Evolutionary conservation across 2,329 filamentous ascomycete species (phyloP), one percentile per base, ranked within the genome.

Genomic region (Polytolypa hystricis): DNA sequence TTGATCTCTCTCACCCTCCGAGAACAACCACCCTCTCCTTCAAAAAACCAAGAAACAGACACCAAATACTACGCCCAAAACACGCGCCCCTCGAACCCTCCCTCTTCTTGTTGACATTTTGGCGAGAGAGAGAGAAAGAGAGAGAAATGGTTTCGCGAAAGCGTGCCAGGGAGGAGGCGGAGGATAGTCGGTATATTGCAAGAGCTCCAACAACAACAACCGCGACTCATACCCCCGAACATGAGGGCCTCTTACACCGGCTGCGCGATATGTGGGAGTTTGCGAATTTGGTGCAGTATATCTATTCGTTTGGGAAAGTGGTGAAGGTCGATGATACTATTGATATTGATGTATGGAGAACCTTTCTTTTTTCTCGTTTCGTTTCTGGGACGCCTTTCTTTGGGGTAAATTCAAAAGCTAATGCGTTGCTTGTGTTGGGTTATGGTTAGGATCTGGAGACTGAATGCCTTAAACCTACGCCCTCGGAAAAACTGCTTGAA

Each of bases 201-300:
- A 14, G 9, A 27, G 33, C 26, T 8, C 16, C 17, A 17, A 60
- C 62, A 42, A 61, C 57, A 43, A 38, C 45, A 16, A 36, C 45
- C 14, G 51, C 58, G 18, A 17, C 11, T 16, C 57, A 58, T 38
- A 55, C 58, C 39, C 56, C 43, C n/a, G 30, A 50, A 50, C 60
- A 63, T 41, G 48, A 54, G 38, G 57, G 55, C 20, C 49, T 77
- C 37, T 67, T 93, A 18, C 65, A 76, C 40, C 77, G 71, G 46
- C 73, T 96, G 47, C 77, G 89, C 44, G 91, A 84, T 56, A 86
- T 84, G 71, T 96, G 89, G 87, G 83, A 95, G 60, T 95, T 96
- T 61, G 84, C 89, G 42, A 89, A 86, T 53, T 66, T 96, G 5
- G 86, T 81, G 64, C 89, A 98, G 62, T 98, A 86, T 73, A 84